These are phyloP conservation scores for Nitzschia sp. DNA, from an alignment of 108 stramenopile genomes.

Conservation along the genomic window DNA sequence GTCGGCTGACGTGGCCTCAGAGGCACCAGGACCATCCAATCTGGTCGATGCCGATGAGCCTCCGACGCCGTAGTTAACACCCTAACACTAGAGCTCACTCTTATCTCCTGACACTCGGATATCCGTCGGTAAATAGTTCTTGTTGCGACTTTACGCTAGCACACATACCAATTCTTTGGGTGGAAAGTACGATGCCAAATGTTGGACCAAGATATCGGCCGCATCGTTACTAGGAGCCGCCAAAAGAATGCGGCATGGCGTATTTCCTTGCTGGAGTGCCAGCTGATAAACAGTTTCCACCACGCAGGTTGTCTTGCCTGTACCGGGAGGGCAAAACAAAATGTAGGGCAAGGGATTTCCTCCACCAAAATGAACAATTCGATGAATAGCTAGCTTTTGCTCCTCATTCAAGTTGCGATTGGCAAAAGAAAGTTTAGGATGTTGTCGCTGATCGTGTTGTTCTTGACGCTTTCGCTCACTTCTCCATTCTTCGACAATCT, in stretches of 20 bases:
- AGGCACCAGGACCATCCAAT: constrained; percentile 16
- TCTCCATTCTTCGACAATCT: not conserved
- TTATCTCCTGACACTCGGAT: constrained; percentile 27
- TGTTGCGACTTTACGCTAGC: constrained; percentile 52
- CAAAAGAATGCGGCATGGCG: constrained; percentile 47
- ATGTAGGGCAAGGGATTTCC: constrained; percentile 56
- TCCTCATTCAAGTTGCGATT: constrained; percentile 54
- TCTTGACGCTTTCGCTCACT: not conserved
- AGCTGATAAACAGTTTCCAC: constrained; percentile 66
- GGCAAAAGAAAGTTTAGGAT: constrained; percentile 24
- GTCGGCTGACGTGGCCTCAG: not conserved
- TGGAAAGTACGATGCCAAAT: constrained; percentile 30
- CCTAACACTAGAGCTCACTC: too few relatives aligned
- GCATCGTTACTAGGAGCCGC: constrained; percentile 69
- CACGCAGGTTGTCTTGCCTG: constrained; percentile 66
- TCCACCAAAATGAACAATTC: constrained; percentile 26
- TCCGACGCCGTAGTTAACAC: too few relatives aligned
- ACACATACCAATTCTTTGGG: constrained; percentile 51
- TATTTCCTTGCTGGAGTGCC: constrained; percentile 7
- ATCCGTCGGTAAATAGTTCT: constrained; percentile 33
- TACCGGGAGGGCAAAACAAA: constrained; percentile 70
- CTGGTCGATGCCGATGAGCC: too few relatives aligned
- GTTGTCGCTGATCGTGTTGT: not conserved
- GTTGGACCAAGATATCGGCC: constrained; percentile 60
- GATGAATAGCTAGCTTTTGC: constrained; percentile 50